Evolutionary conservation across 768 basidiomycete species (phyloP).

Genomic region (Naganishia onofrii): DNA sequence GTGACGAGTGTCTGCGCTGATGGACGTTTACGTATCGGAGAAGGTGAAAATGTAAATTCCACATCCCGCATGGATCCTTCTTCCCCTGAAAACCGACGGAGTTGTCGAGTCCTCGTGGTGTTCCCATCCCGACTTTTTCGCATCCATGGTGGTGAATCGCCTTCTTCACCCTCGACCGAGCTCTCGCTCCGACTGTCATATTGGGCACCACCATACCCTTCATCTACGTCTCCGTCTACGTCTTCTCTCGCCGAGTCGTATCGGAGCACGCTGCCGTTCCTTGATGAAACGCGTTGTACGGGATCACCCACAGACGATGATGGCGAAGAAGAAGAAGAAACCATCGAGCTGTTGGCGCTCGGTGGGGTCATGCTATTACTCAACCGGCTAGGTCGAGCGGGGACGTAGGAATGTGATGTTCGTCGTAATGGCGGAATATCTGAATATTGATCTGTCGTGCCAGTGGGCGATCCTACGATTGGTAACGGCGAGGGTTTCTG

Average conservation of each 20-base stretch:
- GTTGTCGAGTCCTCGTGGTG: background rate
- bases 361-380: constrained; percentile 49
- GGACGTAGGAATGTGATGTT: constrained; percentile 48
- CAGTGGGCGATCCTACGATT: background rate
- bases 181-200: constrained; percentile 2
- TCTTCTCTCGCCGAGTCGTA: constrained; percentile 12
- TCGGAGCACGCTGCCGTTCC: background rate
- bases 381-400: constrained; percentile 43
- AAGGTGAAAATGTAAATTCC: constrained; percentile 39
- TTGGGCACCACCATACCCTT: background rate
- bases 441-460: background rate
- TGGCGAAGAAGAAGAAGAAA: constrained; percentile 12
- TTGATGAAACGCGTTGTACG: background rate
- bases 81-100: constrained; percentile 19
- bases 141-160: background rate
- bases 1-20: constrained; percentile 22
- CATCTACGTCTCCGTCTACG: background rate
- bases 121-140: background rate
- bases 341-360: constrained; percentile 30
- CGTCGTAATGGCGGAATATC: constrained; percentile 11
- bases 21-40: constrained; percentile 18
- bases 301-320: background rate
- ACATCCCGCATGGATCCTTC: constrained; percentile 26
- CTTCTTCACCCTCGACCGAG: background rate
- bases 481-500: background rate